Base-by-base conservation (phyloP, 306 rosid species). In the Lablab purpureus region DNA sequence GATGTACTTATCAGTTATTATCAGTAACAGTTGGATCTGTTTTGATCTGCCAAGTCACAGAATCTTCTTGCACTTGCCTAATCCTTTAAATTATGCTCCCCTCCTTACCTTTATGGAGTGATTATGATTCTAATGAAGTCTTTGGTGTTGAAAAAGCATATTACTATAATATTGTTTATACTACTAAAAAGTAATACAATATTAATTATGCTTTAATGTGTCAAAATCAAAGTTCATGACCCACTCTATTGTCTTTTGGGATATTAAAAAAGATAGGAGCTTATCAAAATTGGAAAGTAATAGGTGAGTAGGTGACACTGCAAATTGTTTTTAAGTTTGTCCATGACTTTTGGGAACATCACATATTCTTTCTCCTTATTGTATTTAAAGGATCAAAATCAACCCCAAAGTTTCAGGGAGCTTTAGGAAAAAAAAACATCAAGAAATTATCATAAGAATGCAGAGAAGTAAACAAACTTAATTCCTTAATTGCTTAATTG, bases 211-310 rank as follows among this genome's bases (percentile, higher is more conserved):
- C 75, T 79, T 51, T 30, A 67, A 67, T 4, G 54, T 22, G 37
- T 67, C 40, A 76, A 85, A 85, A 67, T 75, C 71, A 81, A 81
- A 83, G 75, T 62, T 72, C 60, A 54, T 41, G 36, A 43, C 32
- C 69, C 40, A 49, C 77, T 72, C 71, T 75, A 67, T 71, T 25
- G 51, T 59, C 72, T 72, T 77, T 55, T 49, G 4, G 70, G 7
- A 49, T 41, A 70, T 76, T 14, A 34, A 34, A 66, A 56, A 58
- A 55, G 28, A 51, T 30, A 13, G 15, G 51, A 79, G 27, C 70
- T 64, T 36, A 68, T 65, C 82, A 56, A 77, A 72, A 59, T 67
- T 49, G 80, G 85, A 75, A 82, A 76, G 85, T 59, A 55, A 77
- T 59, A 37, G 56, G 43, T 70, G 52, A 32, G 83, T 58, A 55